phyloP scores from a whole-genome alignment of 1,284 basidiomycete genomes.

The Puccinia coronata region DNA sequence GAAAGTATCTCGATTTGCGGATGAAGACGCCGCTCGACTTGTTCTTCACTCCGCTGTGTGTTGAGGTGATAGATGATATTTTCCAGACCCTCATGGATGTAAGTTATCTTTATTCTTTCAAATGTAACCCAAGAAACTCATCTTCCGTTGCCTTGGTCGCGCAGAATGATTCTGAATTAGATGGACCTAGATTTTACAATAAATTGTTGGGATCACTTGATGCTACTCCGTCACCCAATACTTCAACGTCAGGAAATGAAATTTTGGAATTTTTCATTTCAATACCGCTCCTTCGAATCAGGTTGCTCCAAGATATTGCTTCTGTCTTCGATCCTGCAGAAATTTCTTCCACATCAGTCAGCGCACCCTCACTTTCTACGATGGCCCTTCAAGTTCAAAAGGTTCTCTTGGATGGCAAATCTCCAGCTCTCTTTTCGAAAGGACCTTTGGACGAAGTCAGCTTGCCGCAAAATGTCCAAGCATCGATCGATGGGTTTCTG shows the following conservation, averaged over 20 bases:
- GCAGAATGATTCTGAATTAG: constrained; percentile 2
- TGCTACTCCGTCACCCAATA: background rate
- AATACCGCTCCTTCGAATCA: constrained; percentile 34
- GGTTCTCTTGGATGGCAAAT: constrained; percentile 16
- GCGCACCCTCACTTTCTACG: constrained; percentile 19
- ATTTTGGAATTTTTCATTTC: constrained; percentile 27
- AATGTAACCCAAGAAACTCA: background rate
- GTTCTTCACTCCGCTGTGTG: constrained; percentile 27
- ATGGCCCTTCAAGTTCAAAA: constrained; percentile 4
- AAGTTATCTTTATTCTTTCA: background rate
- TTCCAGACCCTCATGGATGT: constrained; percentile 6
- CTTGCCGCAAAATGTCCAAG: constrained; percentile 23
- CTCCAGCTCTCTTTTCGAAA: constrained; percentile 11
- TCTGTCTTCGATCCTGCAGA: constrained; percentile 13
- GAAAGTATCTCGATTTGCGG: constrained; percentile 28
- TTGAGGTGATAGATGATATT: constrained; percentile 27
- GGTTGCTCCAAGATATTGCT: constrained; percentile 25
- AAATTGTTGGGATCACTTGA: constrained; percentile 20
- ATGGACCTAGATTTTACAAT: constrained; percentile 11
- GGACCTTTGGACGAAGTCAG: constrained; percentile 9
- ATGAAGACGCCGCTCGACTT: constrained; percentile 37
- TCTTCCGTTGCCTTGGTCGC: background rate
- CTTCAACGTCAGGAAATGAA: background rate
- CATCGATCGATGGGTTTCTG: constrained; percentile 8
- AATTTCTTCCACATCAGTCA: background rate